Evolutionary conservation across 306 rosid species (phyloP).

Genomic region (Datisca glomerata): DNA sequence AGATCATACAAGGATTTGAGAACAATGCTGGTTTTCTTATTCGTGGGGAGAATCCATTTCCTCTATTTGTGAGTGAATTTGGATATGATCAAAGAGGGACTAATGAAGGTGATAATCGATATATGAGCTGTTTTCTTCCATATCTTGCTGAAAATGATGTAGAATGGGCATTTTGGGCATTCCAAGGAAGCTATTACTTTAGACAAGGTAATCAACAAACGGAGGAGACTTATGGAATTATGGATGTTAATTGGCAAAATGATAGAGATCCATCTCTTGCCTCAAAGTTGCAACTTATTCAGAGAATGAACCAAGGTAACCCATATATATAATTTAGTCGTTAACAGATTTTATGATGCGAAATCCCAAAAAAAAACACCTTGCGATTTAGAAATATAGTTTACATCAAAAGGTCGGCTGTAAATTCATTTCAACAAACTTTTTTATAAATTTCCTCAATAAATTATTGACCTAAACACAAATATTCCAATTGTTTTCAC

Average conservation of each 20-base stretch:
- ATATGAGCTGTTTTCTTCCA: conserved; percentile 27
- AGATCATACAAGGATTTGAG: conserved; percentile 15
- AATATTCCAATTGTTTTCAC: no score
- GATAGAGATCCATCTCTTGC: conserved; percentile 17
- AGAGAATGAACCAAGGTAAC: conserved; percentile 24
- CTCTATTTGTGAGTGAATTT: conserved; percentile 32
- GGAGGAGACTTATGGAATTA: conserved; percentile 24
- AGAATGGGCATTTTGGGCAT: conserved; percentile 49
- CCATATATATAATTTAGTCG: no score
- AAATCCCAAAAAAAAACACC: no score
- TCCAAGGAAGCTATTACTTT: conserved; percentile 30
- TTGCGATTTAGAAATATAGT: no score
- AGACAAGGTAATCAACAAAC: conserved; percentile 9
- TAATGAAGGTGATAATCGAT: conserved; percentile 14
- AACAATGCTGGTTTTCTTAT: conserved; percentile 32
- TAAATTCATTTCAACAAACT: no score
- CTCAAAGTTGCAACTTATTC: conserved; percentile 22
- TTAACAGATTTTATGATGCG: no score
- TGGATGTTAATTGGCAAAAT: conserved; percentile 23
- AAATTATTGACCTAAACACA: no score
- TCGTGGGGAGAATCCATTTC: conserved; percentile 13
- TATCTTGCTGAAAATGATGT: conserved; percentile 36
- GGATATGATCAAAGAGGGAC: conserved; percentile 24
- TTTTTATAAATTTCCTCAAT: no score
- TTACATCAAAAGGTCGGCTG: no score